Conservation (phyloP, 345 rosid genomes). For the Kandelia obovata region DNA sequence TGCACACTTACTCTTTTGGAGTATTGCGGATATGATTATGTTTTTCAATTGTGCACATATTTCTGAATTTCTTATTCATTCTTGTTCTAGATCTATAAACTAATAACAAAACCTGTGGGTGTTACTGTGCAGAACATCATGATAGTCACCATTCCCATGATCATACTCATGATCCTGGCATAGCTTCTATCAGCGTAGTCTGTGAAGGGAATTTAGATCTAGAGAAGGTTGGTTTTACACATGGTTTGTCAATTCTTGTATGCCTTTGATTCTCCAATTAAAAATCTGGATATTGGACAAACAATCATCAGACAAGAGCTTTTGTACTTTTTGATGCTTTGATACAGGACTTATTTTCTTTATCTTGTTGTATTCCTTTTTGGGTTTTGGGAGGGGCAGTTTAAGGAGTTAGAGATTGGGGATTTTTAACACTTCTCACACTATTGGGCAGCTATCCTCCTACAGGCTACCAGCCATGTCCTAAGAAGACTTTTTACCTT, state of each 20-base stretch:
- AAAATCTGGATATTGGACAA: neutral
- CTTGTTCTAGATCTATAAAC: neutral
- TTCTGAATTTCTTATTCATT: neutral
- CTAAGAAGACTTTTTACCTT: too few relatives aligned
- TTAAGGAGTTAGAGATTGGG: too few relatives aligned
- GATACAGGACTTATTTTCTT: neutral
- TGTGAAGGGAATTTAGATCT: constrained; percentile 94
- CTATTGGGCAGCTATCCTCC: too few relatives aligned
- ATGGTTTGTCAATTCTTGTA: neutral
- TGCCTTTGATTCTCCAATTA: neutral
- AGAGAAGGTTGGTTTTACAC: constrained; percentile 64
- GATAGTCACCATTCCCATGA: constrained; percentile 68
- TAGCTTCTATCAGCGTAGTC: constrained; percentile 88
- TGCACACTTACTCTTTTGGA: neutral
- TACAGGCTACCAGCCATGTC: too few relatives aligned
- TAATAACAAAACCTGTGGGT: neutral
- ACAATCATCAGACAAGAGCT: neutral
- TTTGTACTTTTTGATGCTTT: neutral
- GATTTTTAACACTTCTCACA: too few relatives aligned
- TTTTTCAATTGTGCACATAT: neutral
- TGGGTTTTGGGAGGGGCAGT: neutral
- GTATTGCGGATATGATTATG: neutral
- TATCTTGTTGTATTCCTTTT: neutral
- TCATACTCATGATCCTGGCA: constrained; percentile 93
- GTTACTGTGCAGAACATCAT: constrained; percentile 58